A percentile compares a stretch with the other conserved stretches of the same genome.
phyloP scores from a whole-genome alignment of 257 asterid species.

The Solanum corneliomulleri region DNA sequence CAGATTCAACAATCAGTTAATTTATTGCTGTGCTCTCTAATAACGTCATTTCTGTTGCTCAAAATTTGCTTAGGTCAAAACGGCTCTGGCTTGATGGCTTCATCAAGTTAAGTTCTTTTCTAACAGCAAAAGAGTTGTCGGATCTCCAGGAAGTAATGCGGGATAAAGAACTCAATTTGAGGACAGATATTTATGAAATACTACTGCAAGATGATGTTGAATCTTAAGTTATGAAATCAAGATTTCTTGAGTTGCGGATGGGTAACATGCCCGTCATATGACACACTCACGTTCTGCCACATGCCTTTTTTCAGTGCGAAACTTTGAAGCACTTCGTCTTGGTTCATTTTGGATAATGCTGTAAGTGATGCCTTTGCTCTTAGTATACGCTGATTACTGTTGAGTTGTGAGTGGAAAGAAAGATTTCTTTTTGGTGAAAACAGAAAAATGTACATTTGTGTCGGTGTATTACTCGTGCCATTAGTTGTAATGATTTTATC shows the following conservation, averaged over 20 bases:
- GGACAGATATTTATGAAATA: conserved; percentile 96
- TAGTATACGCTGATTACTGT: background rate
- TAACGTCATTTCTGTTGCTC: background rate
- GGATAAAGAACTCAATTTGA: conserved; percentile 83
- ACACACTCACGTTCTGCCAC: background rate
- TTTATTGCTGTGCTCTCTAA: background rate
- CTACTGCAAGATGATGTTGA: conserved; percentile 79
- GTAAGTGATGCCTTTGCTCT: background rate
- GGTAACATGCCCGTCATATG: background rate
- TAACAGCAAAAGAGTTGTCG: conserved; percentile 77
- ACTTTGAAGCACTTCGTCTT: background rate
- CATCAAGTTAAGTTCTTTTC: conserved; percentile 40
- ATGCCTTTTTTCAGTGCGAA: background rate
- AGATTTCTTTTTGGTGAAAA: background rate
- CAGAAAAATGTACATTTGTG: background rate
- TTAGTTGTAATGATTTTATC: background rate
- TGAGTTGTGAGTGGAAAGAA: background rate
- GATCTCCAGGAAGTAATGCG: conserved; percentile 98
- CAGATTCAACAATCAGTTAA: background rate
- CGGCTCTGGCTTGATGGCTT: conserved; percentile 93
- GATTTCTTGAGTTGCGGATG: background rate
- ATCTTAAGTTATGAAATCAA: background rate
- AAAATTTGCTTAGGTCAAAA: conserved; percentile 54
- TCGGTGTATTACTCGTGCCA: background rate
- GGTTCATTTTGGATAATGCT: background rate